Evolutionary conservation across 1,284 basidiomycete species (phyloP), one percentile per base, ranked within the genome.

Genomic region (Coniferiporia sulphurascens): DNA sequence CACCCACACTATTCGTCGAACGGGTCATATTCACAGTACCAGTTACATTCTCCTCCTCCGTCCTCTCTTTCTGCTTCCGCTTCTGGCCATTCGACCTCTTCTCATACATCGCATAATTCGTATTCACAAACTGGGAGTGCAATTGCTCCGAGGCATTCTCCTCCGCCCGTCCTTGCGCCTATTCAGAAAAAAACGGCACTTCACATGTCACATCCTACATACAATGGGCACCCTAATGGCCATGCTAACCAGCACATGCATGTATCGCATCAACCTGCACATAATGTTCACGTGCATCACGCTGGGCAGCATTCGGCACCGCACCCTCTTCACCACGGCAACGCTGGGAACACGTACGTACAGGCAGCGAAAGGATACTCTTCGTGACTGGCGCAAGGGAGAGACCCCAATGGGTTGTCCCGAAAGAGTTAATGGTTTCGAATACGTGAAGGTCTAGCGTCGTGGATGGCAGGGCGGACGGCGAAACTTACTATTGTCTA

Each of bases 151-250:
- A 41, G 38, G 15, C 49, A 51, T 22, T 51, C 48, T 15, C 56
- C 56, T 19, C 56, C 56, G 19, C 49, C 49, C 15, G 50, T 58
- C 8, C 56, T 58, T 41, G 56, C 56, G 12, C 56, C 56, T 41
- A 51, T 58, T 15, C 56, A 52, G 8, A 32, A n/a, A 10, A 50
- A 51, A 58, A 2, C 38, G 32, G 17, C 35, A 41, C 21, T 41
- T 15, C 52, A 22, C 19, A 35, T 38, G 52, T n/a, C 52, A 35
- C 36, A 38, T 13, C 50, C 50, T 52, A 9, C 50, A 15, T 52
- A 52, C 43, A 44, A 19, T 19, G 32, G 21, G 32, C 50, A 52
- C 7, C 12, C 19, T 53, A 9, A 35, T 2, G 21, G 22, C 22
- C 34, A 38, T 53, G 17, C 46, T 21, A 48, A 48, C 46, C 17